A percentile compares a stretch with the other conserved stretches of the same genome.
phyloP scores from a whole-genome alignment of 768 basidiomycete species.

The Psilocybe sp. region DNA sequence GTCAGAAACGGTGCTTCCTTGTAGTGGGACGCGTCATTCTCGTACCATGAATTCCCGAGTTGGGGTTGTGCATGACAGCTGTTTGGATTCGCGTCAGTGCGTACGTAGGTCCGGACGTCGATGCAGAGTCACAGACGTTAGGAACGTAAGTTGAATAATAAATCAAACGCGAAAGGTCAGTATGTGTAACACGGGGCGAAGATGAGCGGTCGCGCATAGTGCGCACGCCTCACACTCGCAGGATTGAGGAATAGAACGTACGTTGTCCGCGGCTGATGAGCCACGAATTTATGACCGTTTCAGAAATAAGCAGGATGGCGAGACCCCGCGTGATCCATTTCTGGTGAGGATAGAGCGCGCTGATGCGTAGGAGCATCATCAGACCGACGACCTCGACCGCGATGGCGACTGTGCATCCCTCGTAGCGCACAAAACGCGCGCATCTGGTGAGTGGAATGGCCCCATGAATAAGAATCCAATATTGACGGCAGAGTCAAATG shows the following conservation, averaged over 20 bases:
- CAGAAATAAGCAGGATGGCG: conserved; percentile 35
- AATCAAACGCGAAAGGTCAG: too few relatives aligned
- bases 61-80: conserved; percentile 41
- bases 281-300: conserved; percentile 51
- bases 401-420: conserved; percentile 51
- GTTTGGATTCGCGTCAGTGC: neutral
- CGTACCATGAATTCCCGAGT: conserved; percentile 34
- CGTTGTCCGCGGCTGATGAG: conserved; percentile 49
- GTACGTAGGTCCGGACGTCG: too few relatives aligned
- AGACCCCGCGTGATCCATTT: conserved; percentile 27
- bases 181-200: too few relatives aligned
- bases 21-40: neutral
- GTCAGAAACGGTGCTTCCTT: too few relatives aligned
- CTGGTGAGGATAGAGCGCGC: conserved; percentile 35
- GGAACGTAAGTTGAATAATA: too few relatives aligned
- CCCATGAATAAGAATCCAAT: neutral
- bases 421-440: conserved; percentile 44
- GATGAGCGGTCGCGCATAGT: too few relatives aligned
- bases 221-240: too few relatives aligned
- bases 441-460: conserved; percentile 35
- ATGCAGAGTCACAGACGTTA: too few relatives aligned
- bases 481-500: too few relatives aligned
- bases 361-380: conserved; percentile 58
- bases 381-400: conserved; percentile 49
- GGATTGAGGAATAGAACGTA: conserved; percentile 23